Evolutionary conservation across 2,329 filamentous ascomycete genomes (phyloP), one percentile per base, ranked within the genome.

Genomic region (Monosporascus sp.): DNA sequence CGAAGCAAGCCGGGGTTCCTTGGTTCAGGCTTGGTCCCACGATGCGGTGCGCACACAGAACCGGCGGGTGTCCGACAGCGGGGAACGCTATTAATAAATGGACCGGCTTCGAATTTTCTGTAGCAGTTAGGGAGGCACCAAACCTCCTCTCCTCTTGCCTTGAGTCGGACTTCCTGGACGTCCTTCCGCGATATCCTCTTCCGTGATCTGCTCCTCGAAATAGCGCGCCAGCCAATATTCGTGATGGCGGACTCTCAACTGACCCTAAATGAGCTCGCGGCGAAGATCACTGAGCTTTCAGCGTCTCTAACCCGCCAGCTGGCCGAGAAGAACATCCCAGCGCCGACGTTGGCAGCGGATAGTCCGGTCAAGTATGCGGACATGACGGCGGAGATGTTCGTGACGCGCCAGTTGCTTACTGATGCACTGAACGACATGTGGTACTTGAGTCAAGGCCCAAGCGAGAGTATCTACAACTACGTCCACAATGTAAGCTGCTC

Each of bases 381-480:
- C n/a, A 58, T 77, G 31, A 69, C 72, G 1, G 63, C 67, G 1
- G 74, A 76, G 37, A 66, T 69, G 18, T 78, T 78, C 59, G 65
- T 75, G 55, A 65, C 67, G 24, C 70, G 73, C 17, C 75, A 78
- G 59, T 58, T 64, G 41, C 68, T 80, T 5, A 60, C 74, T 11
- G 76, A 80, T 59, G 65, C 70, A 3, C 58, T 78, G 44, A 74
- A 67, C 27, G 75, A 80, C 50, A 67, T 79, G 65, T 72, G 67
- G 57, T 74, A 74, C 49, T 60, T 80, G 4, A 69, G 70, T 6
- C 73, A 76, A 49, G 76, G 76, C 0, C 76, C 76, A 0, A 77
- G 74, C 55, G 76, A 79, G 61, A 78, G 75, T 51, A 69, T 78
- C 24, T 78, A 76, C 60, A 74, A 74, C 60, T 73, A 72, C 48